These are phyloP conservation scores for Cairneyella variabilis DNA, from an alignment of 495 filamentous ascomycete genomes.

Conservation along the genomic window DNA sequence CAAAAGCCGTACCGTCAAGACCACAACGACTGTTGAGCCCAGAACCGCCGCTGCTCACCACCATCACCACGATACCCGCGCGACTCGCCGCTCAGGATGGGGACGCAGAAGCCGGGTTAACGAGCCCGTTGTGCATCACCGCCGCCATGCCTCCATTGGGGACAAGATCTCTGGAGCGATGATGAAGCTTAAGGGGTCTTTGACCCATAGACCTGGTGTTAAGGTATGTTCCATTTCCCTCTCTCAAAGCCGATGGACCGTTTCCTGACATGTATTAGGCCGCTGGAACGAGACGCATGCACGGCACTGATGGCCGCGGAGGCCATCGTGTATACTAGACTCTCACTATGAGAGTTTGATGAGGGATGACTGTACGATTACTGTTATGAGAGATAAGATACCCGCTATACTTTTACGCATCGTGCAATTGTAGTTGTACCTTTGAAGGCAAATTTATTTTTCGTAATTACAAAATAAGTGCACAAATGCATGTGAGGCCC, in stretches of 20 bases:
- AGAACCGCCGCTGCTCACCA: conserved; percentile 6
- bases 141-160: conserved; percentile 53
- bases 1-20: conserved; percentile 31
- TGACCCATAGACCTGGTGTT: conserved; percentile 57
- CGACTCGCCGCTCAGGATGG: conserved; percentile 15
- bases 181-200: conserved; percentile 58
- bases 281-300: conserved; percentile 67
- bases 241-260: conserved; percentile 55
- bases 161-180: conserved; percentile 70
- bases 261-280: conserved; percentile 58
- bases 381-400: conserved; percentile 2
- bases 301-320: conserved; percentile 65
- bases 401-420: too few species aligned
- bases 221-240: conserved; percentile 64
- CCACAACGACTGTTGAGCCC: conserved; percentile 35
- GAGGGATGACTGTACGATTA: background rate
- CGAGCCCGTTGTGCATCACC: conserved; percentile 44
- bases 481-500: too few species aligned
- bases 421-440: too few species aligned
- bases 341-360: background rate
- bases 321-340: conserved; percentile 27
- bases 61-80: conserved; percentile 1
- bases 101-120: conserved; percentile 10
- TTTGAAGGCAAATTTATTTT: too few species aligned
- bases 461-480: too few species aligned